Evolutionary conservation across 2,329 filamentous ascomycete species (phyloP), one percentile per base, ranked within the genome.

Genomic region (Dactylellina leptospora): DNA sequence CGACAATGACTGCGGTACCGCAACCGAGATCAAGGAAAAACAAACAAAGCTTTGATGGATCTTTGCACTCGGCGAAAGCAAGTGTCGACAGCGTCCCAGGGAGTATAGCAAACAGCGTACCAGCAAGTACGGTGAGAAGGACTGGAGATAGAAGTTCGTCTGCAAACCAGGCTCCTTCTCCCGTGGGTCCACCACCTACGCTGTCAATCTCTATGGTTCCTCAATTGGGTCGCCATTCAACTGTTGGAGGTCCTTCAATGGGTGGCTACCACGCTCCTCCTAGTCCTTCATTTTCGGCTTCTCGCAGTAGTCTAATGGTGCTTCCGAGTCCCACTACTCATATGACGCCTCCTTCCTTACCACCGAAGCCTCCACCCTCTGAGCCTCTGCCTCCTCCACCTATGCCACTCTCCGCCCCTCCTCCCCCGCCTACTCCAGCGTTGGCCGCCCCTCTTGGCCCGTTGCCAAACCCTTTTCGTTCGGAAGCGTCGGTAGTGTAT

Each of bases 401-500:
- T 11, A 56, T 58, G 45, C 27, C 42, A 9, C 33, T 25, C 6
- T 30, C 58, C 11, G 40, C 50, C n/a, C 48, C 55, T 27, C 42
- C 66, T 28, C 50, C 47, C 9, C 66, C 60, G 2, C 66, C 47
- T 2, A 27, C 44, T 40, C 30, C 56, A 9, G 47, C 30, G n/a
- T 33, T 38, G 18, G n/a, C 54, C 4, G 20, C 38, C 18, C 66
- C 66, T 2, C 2, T 63, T 4, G 66, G 66, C 10, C 33, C 66
- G 13, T 33, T 71, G 2, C 42, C 66, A 13, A 71, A 71, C 18
- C 66, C 66, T 5, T 71, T 71, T 36, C 58, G 66, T 11, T 30
- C 51, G 18, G 58, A 71, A 27, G 10, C 40, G n/a, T 36, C 64
- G 4, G 42, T 23, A 13, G 33, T 25, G 4, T 42, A 56, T 51